A percentile compares a stretch with the other conserved stretches of the same genome.
Evolutionary conservation across 805 yeast species (phyloP).

Genomic region (Spencermartinsiella europaea): DNA sequence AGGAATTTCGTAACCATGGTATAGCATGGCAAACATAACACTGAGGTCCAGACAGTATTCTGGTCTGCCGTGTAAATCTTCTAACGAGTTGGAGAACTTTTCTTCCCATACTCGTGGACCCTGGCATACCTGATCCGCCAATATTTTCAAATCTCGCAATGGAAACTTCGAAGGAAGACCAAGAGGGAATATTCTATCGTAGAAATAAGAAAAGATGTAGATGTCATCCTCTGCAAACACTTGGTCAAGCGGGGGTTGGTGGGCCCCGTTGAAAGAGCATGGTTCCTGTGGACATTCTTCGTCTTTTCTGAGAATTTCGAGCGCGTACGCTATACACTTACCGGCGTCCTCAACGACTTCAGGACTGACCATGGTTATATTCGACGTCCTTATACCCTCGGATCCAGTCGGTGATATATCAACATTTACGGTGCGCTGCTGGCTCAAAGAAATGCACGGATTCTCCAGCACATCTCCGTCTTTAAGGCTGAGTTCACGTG

Average conservation of each 20-base stretch:
- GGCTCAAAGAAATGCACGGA: constrained; percentile 89
- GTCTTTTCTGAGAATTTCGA: constrained; percentile 66
- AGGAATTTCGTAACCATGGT: constrained; percentile 93
- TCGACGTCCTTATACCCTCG: constrained; percentile 36
- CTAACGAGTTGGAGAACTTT: constrained; percentile 43
- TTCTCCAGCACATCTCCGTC: constrained; percentile 43
- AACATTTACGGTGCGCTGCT: constrained; percentile 45
- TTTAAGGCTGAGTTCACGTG: constrained; percentile 19
- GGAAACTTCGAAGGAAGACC: constrained; percentile 90
- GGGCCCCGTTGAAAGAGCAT: constrained; percentile 93
- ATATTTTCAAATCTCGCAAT: constrained; percentile 68
- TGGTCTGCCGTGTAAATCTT: constrained; percentile 67
- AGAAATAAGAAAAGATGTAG: constrained; percentile 88
- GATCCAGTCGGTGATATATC: constrained; percentile 56
- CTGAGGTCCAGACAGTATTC: constrained; percentile 91
- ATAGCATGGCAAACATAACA: constrained; percentile 82
- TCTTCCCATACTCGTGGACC: constrained; percentile 59
- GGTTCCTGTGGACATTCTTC: constrained; percentile 66
- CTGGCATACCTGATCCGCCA: constrained; percentile 77
- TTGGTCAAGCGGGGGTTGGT: constrained; percentile 82
- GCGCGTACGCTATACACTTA: constrained; percentile 4
- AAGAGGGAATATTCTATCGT: constrained; percentile 85
- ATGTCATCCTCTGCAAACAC: constrained; percentile 76
- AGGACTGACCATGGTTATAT: constrained; percentile 64
- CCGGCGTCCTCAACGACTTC: constrained; percentile 34